phyloP scores from a whole-genome alignment of 2,329 filamentous ascomycete genomes.

The Coleophoma eucalyptorum region DNA sequence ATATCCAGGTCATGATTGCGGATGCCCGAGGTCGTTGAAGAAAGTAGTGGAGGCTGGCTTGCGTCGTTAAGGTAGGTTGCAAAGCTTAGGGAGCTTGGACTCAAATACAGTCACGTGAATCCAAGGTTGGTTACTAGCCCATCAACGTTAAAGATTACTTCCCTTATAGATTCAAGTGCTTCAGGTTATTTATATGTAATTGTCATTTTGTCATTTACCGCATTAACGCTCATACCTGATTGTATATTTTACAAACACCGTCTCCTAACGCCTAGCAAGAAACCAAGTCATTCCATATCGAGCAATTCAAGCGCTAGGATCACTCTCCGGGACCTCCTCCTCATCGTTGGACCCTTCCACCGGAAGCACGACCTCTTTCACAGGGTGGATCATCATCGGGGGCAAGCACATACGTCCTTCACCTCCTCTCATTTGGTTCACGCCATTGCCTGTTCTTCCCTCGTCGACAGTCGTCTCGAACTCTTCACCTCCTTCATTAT shows the following conservation, averaged over 20 bases:
- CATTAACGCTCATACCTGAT: too few species aligned
- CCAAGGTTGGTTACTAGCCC: neutral
- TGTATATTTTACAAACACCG: neutral
- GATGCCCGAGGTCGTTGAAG: neutral
- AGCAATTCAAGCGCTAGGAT: slow-evolving; percentile 25
- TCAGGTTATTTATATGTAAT: too few species aligned
- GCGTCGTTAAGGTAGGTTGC: neutral
- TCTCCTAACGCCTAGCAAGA: neutral
- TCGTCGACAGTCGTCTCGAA: slow-evolving; percentile 60
- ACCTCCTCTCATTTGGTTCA: slow-evolving; percentile 52
- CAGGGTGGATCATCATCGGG: slow-evolving; percentile 83
- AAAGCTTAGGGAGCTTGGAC: neutral
- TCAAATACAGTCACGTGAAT: neutral
- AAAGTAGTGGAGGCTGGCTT: neutral
- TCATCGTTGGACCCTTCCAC: slow-evolving; percentile 18
- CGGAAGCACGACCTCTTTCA: slow-evolving; percentile 67
- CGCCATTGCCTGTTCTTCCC: slow-evolving; percentile 29
- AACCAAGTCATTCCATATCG: neutral
- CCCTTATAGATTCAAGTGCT: too few species aligned
- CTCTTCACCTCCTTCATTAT: slow-evolving; percentile 74
- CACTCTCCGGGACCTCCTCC: slow-evolving; percentile 20
- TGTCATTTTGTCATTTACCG: too few species aligned
- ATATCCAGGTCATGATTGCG: slow-evolving; percentile 63
- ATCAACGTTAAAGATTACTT: too few species aligned
- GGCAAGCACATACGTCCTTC: slow-evolving; percentile 89